Percentiles rank a stretch among this genome's conserved stretches.
These are phyloP conservation scores for Remersonia thermophila DNA, from an alignment of 2,329 filamentous ascomycete species.

Conservation along the genomic window DNA sequence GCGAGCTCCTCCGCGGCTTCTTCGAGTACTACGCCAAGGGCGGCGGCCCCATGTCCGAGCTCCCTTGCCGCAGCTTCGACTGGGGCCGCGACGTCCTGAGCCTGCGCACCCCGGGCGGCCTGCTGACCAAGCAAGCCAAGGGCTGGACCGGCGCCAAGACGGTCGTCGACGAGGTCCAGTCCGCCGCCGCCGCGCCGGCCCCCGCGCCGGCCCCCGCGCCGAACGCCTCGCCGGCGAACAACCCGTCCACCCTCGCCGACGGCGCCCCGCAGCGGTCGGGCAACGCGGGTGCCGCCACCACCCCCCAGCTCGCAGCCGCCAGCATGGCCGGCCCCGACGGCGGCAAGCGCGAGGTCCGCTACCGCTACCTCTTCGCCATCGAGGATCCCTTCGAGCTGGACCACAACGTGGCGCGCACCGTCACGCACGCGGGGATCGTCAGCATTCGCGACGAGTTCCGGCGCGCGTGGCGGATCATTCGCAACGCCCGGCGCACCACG, in stretches of 20 bases:
- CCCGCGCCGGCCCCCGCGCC: neutral
- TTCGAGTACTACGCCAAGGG: constrained; percentile 73
- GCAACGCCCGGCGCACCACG: constrained; percentile 28
- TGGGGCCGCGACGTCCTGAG: constrained; percentile 75
- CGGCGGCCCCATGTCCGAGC: constrained; percentile 39
- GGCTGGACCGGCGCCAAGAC: constrained; percentile 80
- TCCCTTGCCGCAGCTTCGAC: constrained; percentile 50
- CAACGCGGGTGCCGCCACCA: neutral
- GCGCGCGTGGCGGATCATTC: constrained; percentile 63
- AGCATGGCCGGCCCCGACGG: neutral
- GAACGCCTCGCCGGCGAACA: neutral
- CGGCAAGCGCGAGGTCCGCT: constrained; percentile 51
- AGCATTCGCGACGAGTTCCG: constrained; percentile 76
- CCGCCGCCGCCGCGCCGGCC: constrained; percentile 7
- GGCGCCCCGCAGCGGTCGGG: neutral
- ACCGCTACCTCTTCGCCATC: constrained; percentile 77
- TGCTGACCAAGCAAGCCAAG: constrained; percentile 63
- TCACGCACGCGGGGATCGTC: constrained; percentile 71
- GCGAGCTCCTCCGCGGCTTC: constrained; percentile 65
- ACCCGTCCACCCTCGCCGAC: neutral
- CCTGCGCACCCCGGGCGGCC: constrained; percentile 56
- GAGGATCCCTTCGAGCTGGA: constrained; percentile 84
- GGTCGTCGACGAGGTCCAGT: constrained; percentile 35
- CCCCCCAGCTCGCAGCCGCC: neutral
- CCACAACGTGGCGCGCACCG: constrained; percentile 80